Base-by-base conservation (phyloP, 768 basidiomycete species). In the Kwoniella sp. region DNA sequence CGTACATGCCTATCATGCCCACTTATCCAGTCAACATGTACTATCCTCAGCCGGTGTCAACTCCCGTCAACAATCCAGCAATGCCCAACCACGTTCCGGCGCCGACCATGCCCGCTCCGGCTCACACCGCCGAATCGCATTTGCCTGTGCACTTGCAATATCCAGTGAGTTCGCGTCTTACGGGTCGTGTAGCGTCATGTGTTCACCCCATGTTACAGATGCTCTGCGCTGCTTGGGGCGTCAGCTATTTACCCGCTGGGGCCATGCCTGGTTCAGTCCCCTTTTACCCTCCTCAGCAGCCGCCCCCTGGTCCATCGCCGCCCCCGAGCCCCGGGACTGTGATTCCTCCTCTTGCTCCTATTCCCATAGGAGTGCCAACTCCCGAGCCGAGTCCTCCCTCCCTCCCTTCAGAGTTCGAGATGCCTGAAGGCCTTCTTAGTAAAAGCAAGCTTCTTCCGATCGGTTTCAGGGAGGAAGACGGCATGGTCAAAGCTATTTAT, bases 401-500 rank as follows among this genome's bases (percentile, higher is more conserved):
- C 17, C 41, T 11, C 11, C 41, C 41, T 45, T 45, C 41, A 9
- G 41, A 45, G 41, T 17, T 45, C 20, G 41, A 45, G 15, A 45
- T 45, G 41, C 41, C 41, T 20, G 41, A 45, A 9, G 41, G 41
- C 17, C 41, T 45, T 17, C 3, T 45, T 3, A 9, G 50, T 26
- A 51, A 51, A 26, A 56, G 34, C 20, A 28, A 15, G 29, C 51
- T 58, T n/a, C 47, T 29, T 9, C 62, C 51, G 13, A 34, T 60
- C 15, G 58, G 58, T 2, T 63, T 58, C 56, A 58, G 45, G 26
- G 31, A 58, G 28, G 63, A 65, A 28, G 29, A 62, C 28, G 70
- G 70, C 0, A 55, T 63, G 34, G 41, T 65, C 17, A 67, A 55
- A 25, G 54, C 56, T 2, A 34, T 68, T 12, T 72, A 72, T 41